phyloP scores from a whole-genome alignment of 306 rosid genomes.

The Ceratonia siliqua region DNA sequence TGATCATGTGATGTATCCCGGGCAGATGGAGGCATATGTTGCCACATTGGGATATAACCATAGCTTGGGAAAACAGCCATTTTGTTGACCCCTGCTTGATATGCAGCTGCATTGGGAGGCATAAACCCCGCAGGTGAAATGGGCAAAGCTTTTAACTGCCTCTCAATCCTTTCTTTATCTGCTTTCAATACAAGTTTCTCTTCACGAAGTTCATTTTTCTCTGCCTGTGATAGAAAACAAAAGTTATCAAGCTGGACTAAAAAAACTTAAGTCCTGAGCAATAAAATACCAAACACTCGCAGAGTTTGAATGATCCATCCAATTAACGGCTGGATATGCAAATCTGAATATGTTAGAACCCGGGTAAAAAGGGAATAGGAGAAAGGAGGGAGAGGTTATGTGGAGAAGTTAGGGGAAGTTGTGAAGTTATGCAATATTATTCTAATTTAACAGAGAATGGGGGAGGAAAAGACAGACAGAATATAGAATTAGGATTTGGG shows the following conservation, averaged over 20 bases:
- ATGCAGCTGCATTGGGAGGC: constrained; percentile 72
- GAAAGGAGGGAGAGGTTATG: too few relatives aligned
- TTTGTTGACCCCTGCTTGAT: constrained; percentile 66
- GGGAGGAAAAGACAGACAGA: too few relatives aligned
- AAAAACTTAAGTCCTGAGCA: not conserved
- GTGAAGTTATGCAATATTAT: too few relatives aligned
- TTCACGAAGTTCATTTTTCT: constrained; percentile 86
- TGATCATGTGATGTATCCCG: constrained; percentile 90
- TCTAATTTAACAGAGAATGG: too few relatives aligned
- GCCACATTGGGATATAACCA: constrained; percentile 88
- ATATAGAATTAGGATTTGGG: too few relatives aligned
- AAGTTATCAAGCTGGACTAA: not conserved
- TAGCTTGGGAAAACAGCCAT: constrained; percentile 84
- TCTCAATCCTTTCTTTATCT: constrained; percentile 77
- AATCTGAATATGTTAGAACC: not conserved
- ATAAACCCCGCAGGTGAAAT: constrained; percentile 64
- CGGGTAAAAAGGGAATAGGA: not conserved
- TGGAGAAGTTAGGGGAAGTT: too few relatives aligned
- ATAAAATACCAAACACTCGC: not conserved
- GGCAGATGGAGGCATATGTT: constrained; percentile 66
- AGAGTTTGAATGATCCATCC: not conserved
- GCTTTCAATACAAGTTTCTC: constrained; percentile 74
- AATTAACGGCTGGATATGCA: not conserved
- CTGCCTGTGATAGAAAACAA: constrained; percentile 52
- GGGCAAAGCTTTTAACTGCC: constrained; percentile 65